Conservation (phyloP, 352 stramenopile species). For the Ochromonadaceae sp. region DNA sequence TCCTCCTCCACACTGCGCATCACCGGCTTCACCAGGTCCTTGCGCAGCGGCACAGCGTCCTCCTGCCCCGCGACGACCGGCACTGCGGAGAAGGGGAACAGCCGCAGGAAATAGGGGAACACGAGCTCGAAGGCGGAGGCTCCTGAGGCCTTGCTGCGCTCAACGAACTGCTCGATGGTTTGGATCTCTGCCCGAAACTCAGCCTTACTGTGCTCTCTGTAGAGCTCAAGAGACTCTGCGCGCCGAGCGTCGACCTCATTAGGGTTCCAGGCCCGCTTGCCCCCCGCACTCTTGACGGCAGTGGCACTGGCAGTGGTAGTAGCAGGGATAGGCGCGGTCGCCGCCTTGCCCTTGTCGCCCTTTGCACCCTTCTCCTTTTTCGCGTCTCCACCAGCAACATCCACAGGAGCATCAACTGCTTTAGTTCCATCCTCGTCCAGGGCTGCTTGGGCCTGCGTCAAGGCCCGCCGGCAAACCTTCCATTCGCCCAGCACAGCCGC, state of each 20-base stretch:
- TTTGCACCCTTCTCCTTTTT: not conserved
- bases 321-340: not conserved
- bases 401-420: no score
- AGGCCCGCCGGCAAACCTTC: not conserved
- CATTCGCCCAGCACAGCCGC: not conserved
- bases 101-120: no score
- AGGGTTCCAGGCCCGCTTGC: conserved; percentile 6
- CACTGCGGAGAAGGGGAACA: not conserved
- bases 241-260: not conserved
- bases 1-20: not conserved
- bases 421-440: no score
- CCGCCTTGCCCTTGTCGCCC: not conserved
- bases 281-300: not conserved
- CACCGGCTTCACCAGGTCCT: not conserved
- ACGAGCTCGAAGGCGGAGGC: no score
- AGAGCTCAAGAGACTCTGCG: not conserved
- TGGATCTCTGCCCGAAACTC: not conserved
- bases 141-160: no score
- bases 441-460: no score
- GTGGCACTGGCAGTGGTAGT: not conserved
- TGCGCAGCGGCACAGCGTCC: not conserved
- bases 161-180: not conserved
- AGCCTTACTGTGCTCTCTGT: not conserved
- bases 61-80: not conserved
- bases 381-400: not conserved